Evolutionary conservation across 106 monocot species (phyloP).

Genomic region (Acorus gramineus): DNA sequence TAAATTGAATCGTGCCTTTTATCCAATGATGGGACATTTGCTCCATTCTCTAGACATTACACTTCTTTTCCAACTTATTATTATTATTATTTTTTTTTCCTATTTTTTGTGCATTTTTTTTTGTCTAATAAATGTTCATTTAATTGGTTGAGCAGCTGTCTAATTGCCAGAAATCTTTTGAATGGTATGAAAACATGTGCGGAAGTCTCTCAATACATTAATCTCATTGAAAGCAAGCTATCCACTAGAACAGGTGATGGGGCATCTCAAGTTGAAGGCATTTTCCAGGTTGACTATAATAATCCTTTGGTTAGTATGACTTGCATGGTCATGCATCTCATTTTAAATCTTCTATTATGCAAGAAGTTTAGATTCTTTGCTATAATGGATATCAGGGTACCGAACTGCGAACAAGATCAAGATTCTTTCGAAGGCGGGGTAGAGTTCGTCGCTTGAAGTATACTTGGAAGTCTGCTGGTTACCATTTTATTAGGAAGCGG

Average conservation of each 20-base stretch:
- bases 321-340: not conserved
- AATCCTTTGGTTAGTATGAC: constrained; percentile 3
- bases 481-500: constrained; percentile 89
- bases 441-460: constrained; percentile 92
- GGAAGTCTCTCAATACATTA: constrained; percentile 78
- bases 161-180: constrained; percentile 95
- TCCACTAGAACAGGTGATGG: constrained; percentile 41
- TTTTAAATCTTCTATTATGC: not conserved
- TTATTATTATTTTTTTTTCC: not conserved
- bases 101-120: not conserved
- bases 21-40: no score
- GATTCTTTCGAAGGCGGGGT: constrained; percentile 79
- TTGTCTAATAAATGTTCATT: not conserved
- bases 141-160: constrained; percentile 50
- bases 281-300: constrained; percentile 38
- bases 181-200: constrained; percentile 88
- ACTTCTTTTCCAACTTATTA: no score
- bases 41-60: no score
- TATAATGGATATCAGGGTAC: constrained; percentile 28
- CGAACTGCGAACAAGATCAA: constrained; percentile 77
- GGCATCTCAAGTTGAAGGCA: constrained; percentile 53
- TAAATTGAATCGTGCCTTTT: no score
- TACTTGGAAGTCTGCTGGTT: constrained; percentile 96
- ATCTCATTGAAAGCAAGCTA: constrained; percentile 51
- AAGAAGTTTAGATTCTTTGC: not conserved